phyloP scores from a whole-genome alignment of 768 basidiomycete genomes.

The Tricholoma terreum region DNA sequence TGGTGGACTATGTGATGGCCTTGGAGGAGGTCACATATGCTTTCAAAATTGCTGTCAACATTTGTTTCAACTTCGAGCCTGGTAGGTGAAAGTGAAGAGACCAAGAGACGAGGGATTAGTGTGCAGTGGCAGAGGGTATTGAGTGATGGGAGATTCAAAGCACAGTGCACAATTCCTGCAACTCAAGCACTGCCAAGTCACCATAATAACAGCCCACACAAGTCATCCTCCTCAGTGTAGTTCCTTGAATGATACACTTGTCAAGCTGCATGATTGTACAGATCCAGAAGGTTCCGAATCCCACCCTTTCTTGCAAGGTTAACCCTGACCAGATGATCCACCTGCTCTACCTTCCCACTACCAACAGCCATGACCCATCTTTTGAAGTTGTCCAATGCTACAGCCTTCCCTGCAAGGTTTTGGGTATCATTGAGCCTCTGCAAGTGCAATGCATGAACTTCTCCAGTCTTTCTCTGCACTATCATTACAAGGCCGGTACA shows the following conservation, averaged over 20 bases:
- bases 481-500: no score
- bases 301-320: slow-evolving; percentile 4
- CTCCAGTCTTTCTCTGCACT: no score
- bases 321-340: slow-evolving; percentile 9
- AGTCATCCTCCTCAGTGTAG: slow-evolving; percentile 11
- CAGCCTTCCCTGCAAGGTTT: no score
- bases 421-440: no score
- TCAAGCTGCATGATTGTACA: slow-evolving; percentile 9
- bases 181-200: slow-evolving; percentile 10
- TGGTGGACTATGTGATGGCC: not conserved
- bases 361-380: slow-evolving; percentile 9
- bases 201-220: slow-evolving; percentile 9
- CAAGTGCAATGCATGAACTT: no score
- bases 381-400: no score
- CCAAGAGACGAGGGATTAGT: not conserved
- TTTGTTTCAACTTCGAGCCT: not conserved
- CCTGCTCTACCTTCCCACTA: slow-evolving; percentile 7
- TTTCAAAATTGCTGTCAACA: not conserved
- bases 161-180: slow-evolving; percentile 10
- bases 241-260: slow-evolving; percentile 13
- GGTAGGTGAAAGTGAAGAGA: not conserved
- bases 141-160: slow-evolving; percentile 5
- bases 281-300: slow-evolving; percentile 1
- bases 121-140: slow-evolving; percentile 5
- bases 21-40: no score